A percentile compares a stretch with the other conserved stretches of the same genome.
These are phyloP conservation scores for Rubus idaeus DNA, from an alignment of 306 rosid species.

Conservation along the genomic window DNA sequence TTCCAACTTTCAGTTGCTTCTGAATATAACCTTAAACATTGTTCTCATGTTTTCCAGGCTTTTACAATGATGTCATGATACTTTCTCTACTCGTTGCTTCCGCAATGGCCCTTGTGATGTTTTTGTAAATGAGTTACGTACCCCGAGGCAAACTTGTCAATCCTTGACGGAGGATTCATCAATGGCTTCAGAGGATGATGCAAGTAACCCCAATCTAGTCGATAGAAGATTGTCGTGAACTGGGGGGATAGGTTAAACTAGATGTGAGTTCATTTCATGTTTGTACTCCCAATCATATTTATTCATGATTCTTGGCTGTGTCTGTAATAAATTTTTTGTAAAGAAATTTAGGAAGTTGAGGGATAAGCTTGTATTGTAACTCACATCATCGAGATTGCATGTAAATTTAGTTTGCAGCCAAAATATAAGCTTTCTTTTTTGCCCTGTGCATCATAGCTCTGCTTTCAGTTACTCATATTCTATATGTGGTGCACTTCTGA, in stretches of 20 bases:
- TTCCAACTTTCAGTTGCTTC: neutral
- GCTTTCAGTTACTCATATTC: neutral
- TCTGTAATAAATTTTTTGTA: conserved; percentile 64
- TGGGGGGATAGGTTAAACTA: conserved; percentile 15
- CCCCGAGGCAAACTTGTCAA: conserved; percentile 22
- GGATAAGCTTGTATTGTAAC: conserved; percentile 42
- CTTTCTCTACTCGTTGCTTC: conserved; percentile 43
- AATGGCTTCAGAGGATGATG: conserved; percentile 22
- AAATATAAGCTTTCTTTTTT: neutral
- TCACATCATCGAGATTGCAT: conserved; percentile 32
- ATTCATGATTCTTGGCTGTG: conserved; percentile 63
- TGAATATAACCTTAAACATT: neutral
- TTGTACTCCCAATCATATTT: conserved; percentile 35
- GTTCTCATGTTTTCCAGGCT: conserved; percentile 52
- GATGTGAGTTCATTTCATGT: conserved; percentile 28
- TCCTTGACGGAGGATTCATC: conserved; percentile 21
- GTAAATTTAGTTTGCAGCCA: conserved; percentile 38
- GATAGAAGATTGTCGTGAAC: conserved; percentile 12
- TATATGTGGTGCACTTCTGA: neutral
- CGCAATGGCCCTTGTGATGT: conserved; percentile 40
- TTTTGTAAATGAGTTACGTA: conserved; percentile 25
- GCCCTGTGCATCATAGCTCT: neutral
- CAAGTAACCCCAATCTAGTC: conserved; percentile 31
- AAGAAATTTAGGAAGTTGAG: conserved; percentile 47
- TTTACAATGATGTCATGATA: conserved; percentile 31